Evolutionary conservation across 768 basidiomycete genomes (phyloP).

Genomic region (Mycena maculata): DNA sequence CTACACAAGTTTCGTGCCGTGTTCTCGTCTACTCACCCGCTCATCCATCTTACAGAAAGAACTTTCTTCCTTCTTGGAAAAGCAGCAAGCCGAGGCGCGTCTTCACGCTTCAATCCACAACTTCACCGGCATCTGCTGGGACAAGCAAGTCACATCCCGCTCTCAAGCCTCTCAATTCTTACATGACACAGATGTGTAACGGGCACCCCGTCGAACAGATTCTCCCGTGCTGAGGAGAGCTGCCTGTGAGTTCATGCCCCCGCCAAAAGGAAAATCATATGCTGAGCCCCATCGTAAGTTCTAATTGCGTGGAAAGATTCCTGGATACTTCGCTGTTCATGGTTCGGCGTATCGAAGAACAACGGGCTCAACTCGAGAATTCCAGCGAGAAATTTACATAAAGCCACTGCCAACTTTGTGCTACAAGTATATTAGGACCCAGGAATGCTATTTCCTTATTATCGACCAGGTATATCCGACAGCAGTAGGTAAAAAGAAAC

Average conservation of each 20-base stretch:
- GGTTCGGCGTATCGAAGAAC: slow-evolving; percentile 73
- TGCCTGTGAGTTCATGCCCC: slow-evolving; percentile 64
- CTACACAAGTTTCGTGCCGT: slow-evolving; percentile 69
- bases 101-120: slow-evolving; percentile 70
- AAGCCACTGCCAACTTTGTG: not conserved
- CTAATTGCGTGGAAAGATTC: slow-evolving; percentile 90
- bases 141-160: slow-evolving; percentile 74
- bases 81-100: slow-evolving; percentile 82
- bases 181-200: slow-evolving; percentile 75
- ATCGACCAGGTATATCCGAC: slow-evolving; percentile 61
- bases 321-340: slow-evolving; percentile 74
- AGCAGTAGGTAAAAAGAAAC: slow-evolving; percentile 73
- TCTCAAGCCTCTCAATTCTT: slow-evolving; percentile 11
- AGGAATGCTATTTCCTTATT: slow-evolving; percentile 43
- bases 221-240: slow-evolving; percentile 81
- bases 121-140: slow-evolving; percentile 90
- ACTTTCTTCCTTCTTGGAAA: slow-evolving; percentile 80
- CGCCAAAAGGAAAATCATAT: not conserved
- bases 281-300: slow-evolving; percentile 7
- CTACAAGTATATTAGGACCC: slow-evolving; percentile 27
- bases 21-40: slow-evolving; percentile 6
- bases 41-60: slow-evolving; percentile 71
- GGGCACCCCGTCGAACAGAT: slow-evolving; percentile 78
- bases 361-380: slow-evolving; percentile 41
- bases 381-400: slow-evolving; percentile 26